Evolutionary conservation across 1,284 basidiomycete species (phyloP), one percentile per base, ranked within the genome.

Genomic region (Puccinia brachypodii): DNA sequence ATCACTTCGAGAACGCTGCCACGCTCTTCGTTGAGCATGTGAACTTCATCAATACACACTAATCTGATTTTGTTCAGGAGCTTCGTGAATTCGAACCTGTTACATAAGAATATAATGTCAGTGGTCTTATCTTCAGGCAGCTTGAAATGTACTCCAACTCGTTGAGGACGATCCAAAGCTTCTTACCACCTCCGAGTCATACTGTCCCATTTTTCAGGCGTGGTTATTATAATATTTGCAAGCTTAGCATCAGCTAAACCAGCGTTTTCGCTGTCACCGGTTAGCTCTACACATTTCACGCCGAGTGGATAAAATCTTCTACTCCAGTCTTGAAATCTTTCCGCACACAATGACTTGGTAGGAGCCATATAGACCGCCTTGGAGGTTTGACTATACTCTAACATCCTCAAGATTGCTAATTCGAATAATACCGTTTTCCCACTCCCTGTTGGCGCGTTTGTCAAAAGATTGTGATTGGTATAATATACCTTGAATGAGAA

Each of bases 321-420:
- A 0, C 89, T 88, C 96, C 96, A 99, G 85, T 98, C 96, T 69
- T 89, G 89, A 77, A 89, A 90, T 81, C 93, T 90, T 87, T 99
- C 96, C 0, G 91, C 89, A 84, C 96, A 98, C 0, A 98, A 88
- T 0, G 86, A 85, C 74, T 97, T 96, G 0, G 95, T 97, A 0
- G 95, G 96, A 0, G 96, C 94, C 85, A 99, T 91, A 85, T 99
- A 99, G 31, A 99, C 91, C 81, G 93, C 94, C 87, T 93, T 93
- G 8, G 88, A 85, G 11, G 87, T 86, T 73, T 86, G 85, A 9
- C 88, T 87, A 73, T 88, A 87, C 73, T 88, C 89, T 50, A 96
- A 88, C 89, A 95, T 90, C 42, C 90, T 90, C 73, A 98, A 90
- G 73, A 98, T 92, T 0, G 93, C 91, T 14, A 99, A 88, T 86